Evolutionary conservation across 495 filamentous ascomycete genomes (phyloP).

Genomic region (Mytilinidion resinicola): DNA sequence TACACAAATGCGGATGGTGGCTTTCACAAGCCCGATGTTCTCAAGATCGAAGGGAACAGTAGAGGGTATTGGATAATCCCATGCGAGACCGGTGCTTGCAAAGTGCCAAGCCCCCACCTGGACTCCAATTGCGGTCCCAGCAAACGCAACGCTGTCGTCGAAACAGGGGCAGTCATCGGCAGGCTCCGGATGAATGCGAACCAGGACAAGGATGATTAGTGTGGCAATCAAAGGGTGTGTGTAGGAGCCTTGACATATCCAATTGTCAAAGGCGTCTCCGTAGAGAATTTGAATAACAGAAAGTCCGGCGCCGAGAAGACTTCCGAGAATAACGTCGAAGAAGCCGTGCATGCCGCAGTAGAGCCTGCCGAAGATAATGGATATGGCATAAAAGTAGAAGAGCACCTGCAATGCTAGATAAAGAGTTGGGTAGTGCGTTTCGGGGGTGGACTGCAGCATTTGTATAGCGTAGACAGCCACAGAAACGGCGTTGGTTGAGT

Average conservation of each 20-base stretch:
- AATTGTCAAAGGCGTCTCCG: constrained; percentile 60
- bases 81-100: constrained; percentile 47
- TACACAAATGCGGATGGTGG: constrained; percentile 59
- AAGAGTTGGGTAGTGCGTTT: constrained; percentile 39
- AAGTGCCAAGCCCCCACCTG: constrained; percentile 79
- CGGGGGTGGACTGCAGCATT: constrained; percentile 52
- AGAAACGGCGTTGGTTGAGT: constrained; percentile 94
- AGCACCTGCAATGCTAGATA: constrained; percentile 56
- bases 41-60: constrained; percentile 60
- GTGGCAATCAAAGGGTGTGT: constrained; percentile 53
- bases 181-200: constrained; percentile 89
- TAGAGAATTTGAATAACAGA: constrained; percentile 66
- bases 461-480: constrained; percentile 79
- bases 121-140: constrained; percentile 77
- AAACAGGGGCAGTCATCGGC: constrained; percentile 97
- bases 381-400: constrained; percentile 77
- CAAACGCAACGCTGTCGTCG: constrained; percentile 91
- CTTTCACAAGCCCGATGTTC: constrained; percentile 54
- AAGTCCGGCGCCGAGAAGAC: constrained; percentile 60
- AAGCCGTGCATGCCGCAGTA: constrained; percentile 99
- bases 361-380: constrained; percentile 80
- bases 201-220: constrained; percentile 61
- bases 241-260: constrained; percentile 52
- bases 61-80: constrained; percentile 51
- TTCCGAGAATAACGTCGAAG: constrained; percentile 78